Conservation (phyloP, 495 filamentous ascomycete genomes). For the Aspergillus affinis region DNA sequence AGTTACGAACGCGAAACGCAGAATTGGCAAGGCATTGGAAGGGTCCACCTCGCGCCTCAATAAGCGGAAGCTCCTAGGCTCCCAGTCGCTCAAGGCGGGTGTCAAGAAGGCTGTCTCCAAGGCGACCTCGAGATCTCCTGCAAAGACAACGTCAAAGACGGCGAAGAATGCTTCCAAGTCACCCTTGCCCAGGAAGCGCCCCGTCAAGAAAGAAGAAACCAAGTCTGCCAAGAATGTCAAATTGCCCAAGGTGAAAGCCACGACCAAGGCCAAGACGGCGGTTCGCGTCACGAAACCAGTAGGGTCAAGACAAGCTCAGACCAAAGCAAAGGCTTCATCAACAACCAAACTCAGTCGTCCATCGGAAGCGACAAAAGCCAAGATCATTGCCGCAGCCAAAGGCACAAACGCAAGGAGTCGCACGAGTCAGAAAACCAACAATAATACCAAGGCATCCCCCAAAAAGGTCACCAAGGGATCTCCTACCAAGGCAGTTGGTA, state of each 20-base stretch:
- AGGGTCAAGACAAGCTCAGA: conserved; percentile 10
- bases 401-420: conserved; percentile 21
- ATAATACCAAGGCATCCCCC: conserved; percentile 4
- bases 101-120: conserved; percentile 38
- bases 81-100: conserved; percentile 37
- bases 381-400: conserved; percentile 31
- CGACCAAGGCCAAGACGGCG: conserved; percentile 20
- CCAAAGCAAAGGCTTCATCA: conserved; percentile 9
- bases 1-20: conserved; percentile 32
- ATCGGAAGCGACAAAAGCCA: conserved; percentile 37
- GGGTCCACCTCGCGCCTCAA: conserved; percentile 23
- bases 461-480: conserved; percentile 1
- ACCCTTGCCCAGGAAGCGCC: conserved; percentile 9
- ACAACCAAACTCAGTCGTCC: conserved; percentile 29
- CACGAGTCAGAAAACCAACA: conserved; percentile 19
- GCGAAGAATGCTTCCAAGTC: conserved; percentile 20
- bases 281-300: conserved; percentile 15
- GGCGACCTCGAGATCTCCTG: conserved; percentile 18
- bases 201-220: conserved; percentile 32
- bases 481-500: conserved; percentile 18
- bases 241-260: conserved; percentile 15
- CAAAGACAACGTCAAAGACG: conserved; percentile 5
- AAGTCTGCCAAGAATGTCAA: conserved; percentile 13
- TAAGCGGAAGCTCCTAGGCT: conserved; percentile 38
- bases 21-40: conserved; percentile 23